Base-by-base conservation (phyloP, 1,284 basidiomycete genomes). In the Moniliella sp. region DNA sequence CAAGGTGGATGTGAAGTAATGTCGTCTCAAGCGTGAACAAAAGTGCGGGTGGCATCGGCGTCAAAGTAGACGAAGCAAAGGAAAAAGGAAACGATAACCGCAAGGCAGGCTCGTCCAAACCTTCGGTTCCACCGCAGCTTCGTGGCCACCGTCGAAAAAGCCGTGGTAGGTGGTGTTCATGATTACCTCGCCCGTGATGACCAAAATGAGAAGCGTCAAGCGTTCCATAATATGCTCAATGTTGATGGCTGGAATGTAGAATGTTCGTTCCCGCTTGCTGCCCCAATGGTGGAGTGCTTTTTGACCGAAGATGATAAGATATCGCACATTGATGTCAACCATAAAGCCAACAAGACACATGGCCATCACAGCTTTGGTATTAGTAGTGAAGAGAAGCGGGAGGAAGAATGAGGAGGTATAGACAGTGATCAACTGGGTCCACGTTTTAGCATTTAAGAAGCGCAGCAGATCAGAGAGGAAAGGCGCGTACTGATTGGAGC, bases 1-100 rank as follows among this genome's bases (percentile, higher is more conserved):
- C n/a, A 40, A 37, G 30, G 55, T 48, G 7, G 43, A 41, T 9
- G 56, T 49, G 17, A 50, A 46, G 30, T 45, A 45, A 38, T 59
- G 47, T 4, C 58, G 36, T 1, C 54, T 39, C 2, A 61, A 39
- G 56, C 58, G 25, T 61, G 59, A 13, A 55, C 43, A 36, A 48
- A 61, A 4, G 46, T 48, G 3, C 59, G 36, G 4, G 42, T 45
- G 15, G 38, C 41, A 31, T 59, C 57, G 0, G 40, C 29, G 29
- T 47, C 42, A 29, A 39, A 39, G 33, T 39, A 47, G 27, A 52
- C 36, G 56, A 55, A 61, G 25, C 48, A 54, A 8, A 61, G 31
- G 7, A 45, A 25, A 28, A 57, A 58, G 11, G 50, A 36, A 21
- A 54, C 44, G n/a, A 39, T 31, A 25, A 61, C 43, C 1, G 43